Conservation (phyloP, 1,284 basidiomycete genomes). For the Fomitopsis schrenkii region DNA sequence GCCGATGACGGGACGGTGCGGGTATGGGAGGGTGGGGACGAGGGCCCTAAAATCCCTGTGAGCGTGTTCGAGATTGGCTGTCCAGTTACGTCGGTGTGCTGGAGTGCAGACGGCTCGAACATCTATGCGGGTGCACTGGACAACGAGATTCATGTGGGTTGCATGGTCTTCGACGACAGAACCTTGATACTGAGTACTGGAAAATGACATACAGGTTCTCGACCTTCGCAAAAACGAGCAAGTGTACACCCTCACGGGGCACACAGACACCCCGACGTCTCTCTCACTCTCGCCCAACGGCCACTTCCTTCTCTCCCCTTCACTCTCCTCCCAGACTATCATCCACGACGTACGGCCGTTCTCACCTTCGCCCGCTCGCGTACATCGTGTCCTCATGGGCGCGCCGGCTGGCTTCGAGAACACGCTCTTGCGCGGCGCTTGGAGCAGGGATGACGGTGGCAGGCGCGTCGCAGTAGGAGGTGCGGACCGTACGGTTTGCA, state of each 20-base stretch:
- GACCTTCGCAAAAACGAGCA: conserved; percentile 81
- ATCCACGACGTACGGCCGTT: conserved; percentile 92
- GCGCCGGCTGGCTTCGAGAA: conserved; percentile 91
- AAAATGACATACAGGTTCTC: conserved; percentile 54
- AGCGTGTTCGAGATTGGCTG: conserved; percentile 81
- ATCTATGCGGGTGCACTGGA: conserved; percentile 89
- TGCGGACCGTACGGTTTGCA: conserved; percentile 81
- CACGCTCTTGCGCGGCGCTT: conserved; percentile 74
- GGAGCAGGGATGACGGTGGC: conserved; percentile 76
- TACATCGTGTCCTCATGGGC: conserved; percentile 78
- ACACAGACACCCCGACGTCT: conserved; percentile 86
- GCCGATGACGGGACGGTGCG: conserved; percentile 88
- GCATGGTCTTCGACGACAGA: neutral
- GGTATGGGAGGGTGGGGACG: conserved; percentile 81
- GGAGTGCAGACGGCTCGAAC: conserved; percentile 84
- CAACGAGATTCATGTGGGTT: conserved; percentile 87
- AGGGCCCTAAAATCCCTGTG: conserved; percentile 73
- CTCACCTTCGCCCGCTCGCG: conserved; percentile 73
- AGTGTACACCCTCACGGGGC: conserved; percentile 73
- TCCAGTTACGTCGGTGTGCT: conserved; percentile 89
- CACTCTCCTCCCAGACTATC: conserved; percentile 81
- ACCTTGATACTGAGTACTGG: neutral
- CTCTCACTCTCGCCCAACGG: conserved; percentile 86
- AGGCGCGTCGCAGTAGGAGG: conserved; percentile 74
- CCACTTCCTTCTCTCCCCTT: conserved; percentile 82